A percentile compares a stretch with the other conserved stretches of the same genome.
These are phyloP conservation scores for Cupressus sempervirens DNA, from an alignment of 75 land plant species.

Conservation along the genomic window DNA sequence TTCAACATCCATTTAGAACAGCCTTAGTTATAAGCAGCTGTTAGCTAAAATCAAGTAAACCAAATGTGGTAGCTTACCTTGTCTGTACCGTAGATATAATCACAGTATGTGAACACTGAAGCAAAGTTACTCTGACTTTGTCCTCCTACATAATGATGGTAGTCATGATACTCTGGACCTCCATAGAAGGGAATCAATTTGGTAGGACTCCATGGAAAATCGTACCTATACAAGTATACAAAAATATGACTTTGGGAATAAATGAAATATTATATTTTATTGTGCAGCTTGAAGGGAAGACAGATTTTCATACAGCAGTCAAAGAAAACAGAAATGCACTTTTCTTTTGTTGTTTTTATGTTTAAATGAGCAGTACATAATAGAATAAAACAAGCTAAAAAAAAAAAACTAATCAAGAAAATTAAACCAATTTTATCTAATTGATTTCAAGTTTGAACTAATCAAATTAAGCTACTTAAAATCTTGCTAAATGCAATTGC, in stretches of 20 bases:
- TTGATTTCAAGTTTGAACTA: too few species aligned
- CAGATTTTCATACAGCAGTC: not conserved
- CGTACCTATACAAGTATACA: constrained; percentile 49
- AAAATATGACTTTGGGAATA: not conserved
- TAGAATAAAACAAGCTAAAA: too few species aligned
- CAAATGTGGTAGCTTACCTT: constrained; percentile 50
- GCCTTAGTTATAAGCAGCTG: not conserved
- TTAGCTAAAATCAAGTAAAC: not conserved
- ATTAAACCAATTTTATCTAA: too few species aligned
- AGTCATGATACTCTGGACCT: constrained; percentile 95
- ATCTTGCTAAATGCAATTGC: too few species aligned
- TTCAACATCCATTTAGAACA: not conserved
- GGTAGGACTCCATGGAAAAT: constrained; percentile 74
- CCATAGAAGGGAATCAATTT: constrained; percentile 94
- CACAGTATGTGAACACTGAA: constrained; percentile 93
- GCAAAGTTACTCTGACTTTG: constrained; percentile 97
- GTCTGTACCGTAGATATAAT: constrained; percentile 85
- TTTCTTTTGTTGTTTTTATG: too few species aligned
- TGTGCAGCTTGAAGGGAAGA: not conserved
- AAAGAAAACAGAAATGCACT: not conserved
- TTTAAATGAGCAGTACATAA: too few species aligned
- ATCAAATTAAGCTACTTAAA: too few species aligned
- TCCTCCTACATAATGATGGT: constrained; percentile 95
- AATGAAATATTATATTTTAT: not conserved
- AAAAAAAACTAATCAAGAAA: too few species aligned